Evolutionary conservation across 129 eudicot species (phyloP).

Genomic region (Artemisia argyi): DNA sequence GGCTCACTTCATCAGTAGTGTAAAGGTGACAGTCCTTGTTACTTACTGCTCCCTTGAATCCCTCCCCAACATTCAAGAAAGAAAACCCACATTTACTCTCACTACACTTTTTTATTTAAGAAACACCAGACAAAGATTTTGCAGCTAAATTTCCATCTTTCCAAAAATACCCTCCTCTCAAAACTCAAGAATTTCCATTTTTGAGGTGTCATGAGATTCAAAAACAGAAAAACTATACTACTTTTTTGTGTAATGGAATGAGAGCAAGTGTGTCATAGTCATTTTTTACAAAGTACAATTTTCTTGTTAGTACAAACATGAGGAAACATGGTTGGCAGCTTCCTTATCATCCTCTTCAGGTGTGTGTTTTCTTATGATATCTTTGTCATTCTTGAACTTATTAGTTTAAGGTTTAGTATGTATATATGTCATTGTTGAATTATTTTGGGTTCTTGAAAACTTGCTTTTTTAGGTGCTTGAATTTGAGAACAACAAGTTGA

Average conservation of each 20-base stretch:
- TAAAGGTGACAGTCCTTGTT: constrained; percentile 27
- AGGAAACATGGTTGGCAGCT: constrained; percentile 99
- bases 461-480: background rate
- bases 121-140: constrained; percentile 29
- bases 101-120: constrained; percentile 13
- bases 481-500: background rate
- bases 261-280: constrained; percentile 6
- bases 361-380: constrained; percentile 19
- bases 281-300: background rate
- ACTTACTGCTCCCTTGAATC: constrained; percentile 23
- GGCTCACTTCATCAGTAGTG: background rate
- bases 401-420: constrained; percentile 6
- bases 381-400: background rate
- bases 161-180: constrained; percentile 26
- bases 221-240: background rate
- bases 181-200: constrained; percentile 17
- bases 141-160: constrained; percentile 12
- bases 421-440: constrained; percentile 10
- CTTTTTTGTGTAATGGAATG: constrained; percentile 14
- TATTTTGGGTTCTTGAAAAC: background rate
- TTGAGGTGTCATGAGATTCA: constrained; percentile 20
- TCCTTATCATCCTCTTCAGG: constrained; percentile 99
- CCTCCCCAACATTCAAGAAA: constrained; percentile 30
- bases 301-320: constrained; percentile 54
- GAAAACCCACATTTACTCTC: constrained; percentile 2